phyloP scores from a whole-genome alignment of 768 basidiomycete genomes.

The Dentipellis fragilis region DNA sequence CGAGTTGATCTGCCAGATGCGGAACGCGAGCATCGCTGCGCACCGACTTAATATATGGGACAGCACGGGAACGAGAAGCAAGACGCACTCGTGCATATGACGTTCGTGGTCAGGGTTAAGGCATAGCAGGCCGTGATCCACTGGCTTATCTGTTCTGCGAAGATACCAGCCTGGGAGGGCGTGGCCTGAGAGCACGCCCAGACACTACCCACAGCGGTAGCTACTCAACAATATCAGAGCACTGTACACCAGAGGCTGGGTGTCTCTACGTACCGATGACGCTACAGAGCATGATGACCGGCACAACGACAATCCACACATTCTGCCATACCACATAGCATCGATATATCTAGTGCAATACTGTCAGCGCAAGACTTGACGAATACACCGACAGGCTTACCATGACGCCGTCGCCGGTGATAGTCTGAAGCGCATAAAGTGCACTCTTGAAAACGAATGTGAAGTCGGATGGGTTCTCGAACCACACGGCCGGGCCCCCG shows the following conservation, averaged over 20 bases:
- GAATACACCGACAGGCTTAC: not conserved
- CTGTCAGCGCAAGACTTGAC: not conserved
- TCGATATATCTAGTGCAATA: not conserved
- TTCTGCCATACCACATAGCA: not conserved
- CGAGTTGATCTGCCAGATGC: constrained; percentile 1
- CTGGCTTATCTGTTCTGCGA: not conserved
- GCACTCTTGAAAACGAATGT: constrained; percentile 1
- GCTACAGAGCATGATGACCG: not conserved
- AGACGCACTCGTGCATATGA: constrained; percentile 1
- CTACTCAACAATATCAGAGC: not conserved
- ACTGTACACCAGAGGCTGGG: not conserved
- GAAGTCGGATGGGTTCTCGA: not conserved
- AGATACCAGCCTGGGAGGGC: not conserved
- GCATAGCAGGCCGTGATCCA: constrained; percentile 2
- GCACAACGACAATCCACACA: not conserved
- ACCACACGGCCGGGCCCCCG: constrained; percentile 1
- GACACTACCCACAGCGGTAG: not conserved
- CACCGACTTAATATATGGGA: not conserved
- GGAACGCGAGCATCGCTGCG: not conserved
- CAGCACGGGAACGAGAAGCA: not conserved
- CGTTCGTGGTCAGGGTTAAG: not conserved
- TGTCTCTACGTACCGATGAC: not conserved
- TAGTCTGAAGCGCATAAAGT: not conserved
- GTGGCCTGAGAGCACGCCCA: not conserved
- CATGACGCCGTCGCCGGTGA: not conserved